Evolutionary conservation across 2,329 filamentous ascomycete species (phyloP).

Genomic region (Talaromyces marneffei): DNA sequence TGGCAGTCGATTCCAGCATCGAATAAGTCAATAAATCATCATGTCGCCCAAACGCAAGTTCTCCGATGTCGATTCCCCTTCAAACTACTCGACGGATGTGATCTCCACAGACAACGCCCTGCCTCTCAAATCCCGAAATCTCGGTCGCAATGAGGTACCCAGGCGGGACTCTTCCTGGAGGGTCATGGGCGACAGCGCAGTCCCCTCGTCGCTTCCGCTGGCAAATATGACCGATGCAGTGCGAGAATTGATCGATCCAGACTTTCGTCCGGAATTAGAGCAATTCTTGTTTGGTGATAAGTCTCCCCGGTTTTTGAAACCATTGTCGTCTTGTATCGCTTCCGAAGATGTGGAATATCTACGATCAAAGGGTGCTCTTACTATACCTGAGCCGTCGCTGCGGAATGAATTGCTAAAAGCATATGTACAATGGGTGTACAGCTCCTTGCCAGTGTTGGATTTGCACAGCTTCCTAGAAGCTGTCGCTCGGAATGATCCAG

Average conservation of each 20-base stretch:
- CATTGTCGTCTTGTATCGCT: conserved; percentile 66
- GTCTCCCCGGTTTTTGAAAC: conserved; percentile 62
- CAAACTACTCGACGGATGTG: not conserved
- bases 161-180: not conserved
- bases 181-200: conserved; percentile 25
- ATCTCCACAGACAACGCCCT: not conserved
- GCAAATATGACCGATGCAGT: conserved; percentile 36
- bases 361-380: conserved; percentile 70
- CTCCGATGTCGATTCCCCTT: not conserved
- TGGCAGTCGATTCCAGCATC: not conserved
- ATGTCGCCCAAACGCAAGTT: conserved; percentile 15
- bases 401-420: conserved; percentile 71
- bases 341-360: conserved; percentile 74
- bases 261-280: conserved; percentile 34
- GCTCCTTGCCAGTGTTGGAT: conserved; percentile 80
- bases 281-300: conserved; percentile 32
- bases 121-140: not conserved
- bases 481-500: conserved; percentile 60
- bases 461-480: conserved; percentile 49
- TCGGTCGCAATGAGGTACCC: not conserved
- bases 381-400: conserved; percentile 60
- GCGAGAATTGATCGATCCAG: conserved; percentile 34
- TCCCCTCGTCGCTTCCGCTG: conserved; percentile 28
- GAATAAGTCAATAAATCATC: not conserved
- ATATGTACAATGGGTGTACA: conserved; percentile 81